Evolutionary conservation across 805 yeast species (phyloP), one percentile per base, ranked within the genome.

Genomic region (Blastobotrys attinorum): DNA sequence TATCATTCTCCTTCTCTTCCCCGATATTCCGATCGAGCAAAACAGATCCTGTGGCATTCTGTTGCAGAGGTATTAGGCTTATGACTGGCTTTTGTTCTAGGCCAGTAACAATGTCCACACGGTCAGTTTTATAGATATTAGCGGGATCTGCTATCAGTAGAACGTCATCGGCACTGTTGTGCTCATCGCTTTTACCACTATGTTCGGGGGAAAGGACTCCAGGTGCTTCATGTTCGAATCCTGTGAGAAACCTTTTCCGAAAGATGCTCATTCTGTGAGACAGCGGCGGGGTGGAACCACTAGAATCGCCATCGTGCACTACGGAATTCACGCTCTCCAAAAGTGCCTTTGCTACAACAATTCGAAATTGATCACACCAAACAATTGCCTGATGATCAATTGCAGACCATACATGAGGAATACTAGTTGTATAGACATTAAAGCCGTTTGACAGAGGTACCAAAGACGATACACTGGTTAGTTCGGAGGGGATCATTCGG

Each of bases 371-470:
- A 48, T 81, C 83, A 63, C 97, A 89, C 97, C 97, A 89, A 0
- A 88, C 96, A 40, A 89, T 79, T 1, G 96, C 96, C 52, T 86
- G 70, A 65, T 89, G 97, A 60, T 89, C 97, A 29, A 87, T 79
- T 2, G 95, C 81, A 1, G 95, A 82, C 96, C 96, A 89, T 1
- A 89, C 95, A 2, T 72, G 73, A 0, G 95, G 95, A 11, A 89
- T 82, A 1, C 95, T 88, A 0, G 89, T 77, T 0, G 96, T 76
- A 52, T 77, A 83, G 0, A 83, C 83, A 0, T 90, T 79, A 50
- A 89, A 83, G 0, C 96, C 96, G 54, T 89, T 76, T 1, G 74
- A 48, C 1, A 71, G 68, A 0, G 96, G 95, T 0, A 87, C 69
- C 1, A 87, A 50, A 4, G 81, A 81, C 2, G 77, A 74, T 3